Percentiles rank a stretch among this genome's conserved stretches.
Evolutionary conservation across 306 rosid species (phyloP).

Genomic region (Ochetophila trinervis): DNA sequence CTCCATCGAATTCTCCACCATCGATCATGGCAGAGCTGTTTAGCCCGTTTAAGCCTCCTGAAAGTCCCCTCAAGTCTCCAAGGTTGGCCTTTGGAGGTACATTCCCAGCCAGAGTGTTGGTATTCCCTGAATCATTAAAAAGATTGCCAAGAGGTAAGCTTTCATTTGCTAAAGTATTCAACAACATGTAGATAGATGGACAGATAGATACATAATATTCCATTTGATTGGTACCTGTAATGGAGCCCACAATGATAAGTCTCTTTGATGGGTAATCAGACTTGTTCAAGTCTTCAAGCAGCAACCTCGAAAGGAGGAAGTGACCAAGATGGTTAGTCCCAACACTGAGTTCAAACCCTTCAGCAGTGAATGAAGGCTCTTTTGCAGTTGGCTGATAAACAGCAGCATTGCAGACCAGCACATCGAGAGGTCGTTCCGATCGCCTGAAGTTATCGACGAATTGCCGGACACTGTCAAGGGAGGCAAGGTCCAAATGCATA

Average conservation of each 20-base stretch:
- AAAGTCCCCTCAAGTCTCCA: constrained; percentile 93
- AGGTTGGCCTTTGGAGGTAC: constrained; percentile 99
- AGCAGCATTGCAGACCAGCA: constrained; percentile 92
- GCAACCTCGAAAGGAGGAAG: constrained; percentile 80
- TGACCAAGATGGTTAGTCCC: constrained; percentile 97
- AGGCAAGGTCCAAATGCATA: constrained; percentile 95
- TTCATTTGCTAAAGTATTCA: neutral
- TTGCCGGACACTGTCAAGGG: constrained; percentile 89
- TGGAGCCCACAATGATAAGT: constrained; percentile 90
- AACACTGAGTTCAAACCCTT: constrained; percentile 94
- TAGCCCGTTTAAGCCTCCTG: constrained; percentile 77
- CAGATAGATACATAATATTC: too few species aligned
- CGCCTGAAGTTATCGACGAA: constrained; percentile 73
- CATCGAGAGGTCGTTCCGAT: constrained; percentile 70
- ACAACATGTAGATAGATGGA: neutral
- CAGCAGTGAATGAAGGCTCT: constrained; percentile 88
- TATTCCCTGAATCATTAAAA: constrained; percentile 58
- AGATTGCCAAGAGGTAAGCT: neutral
- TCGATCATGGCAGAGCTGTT: constrained; percentile 92
- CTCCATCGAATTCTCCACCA: constrained; percentile 93
- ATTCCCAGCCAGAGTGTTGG: constrained; percentile 98
- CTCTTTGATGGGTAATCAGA: constrained; percentile 90
- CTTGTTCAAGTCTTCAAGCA: constrained; percentile 72
- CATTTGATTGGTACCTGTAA: constrained; percentile 54
- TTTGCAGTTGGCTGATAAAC: constrained; percentile 92